A percentile compares a stretch with the other conserved stretches of the same genome.
These are phyloP conservation scores for Penicillium glabrum DNA, from an alignment of 2,329 filamentous ascomycete genomes.

Conservation along the genomic window DNA sequence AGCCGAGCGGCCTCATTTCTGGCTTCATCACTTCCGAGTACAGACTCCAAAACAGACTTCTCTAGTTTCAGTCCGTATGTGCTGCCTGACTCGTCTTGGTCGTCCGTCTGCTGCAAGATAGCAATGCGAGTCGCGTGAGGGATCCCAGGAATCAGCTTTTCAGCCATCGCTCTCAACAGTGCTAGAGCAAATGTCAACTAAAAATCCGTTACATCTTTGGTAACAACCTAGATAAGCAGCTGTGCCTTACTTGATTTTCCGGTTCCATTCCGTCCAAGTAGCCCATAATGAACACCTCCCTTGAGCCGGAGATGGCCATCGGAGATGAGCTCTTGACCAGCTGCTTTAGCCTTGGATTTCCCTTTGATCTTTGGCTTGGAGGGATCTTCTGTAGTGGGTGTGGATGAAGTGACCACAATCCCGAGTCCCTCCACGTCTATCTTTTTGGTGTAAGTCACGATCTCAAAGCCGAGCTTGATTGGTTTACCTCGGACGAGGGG, in stretches of 20 bases:
- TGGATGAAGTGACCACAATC: slow-evolving; percentile 59
- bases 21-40: slow-evolving; percentile 55
- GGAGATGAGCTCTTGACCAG: slow-evolving; percentile 63
- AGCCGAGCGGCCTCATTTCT: slow-evolving; percentile 60
- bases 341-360: slow-evolving; percentile 53
- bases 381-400: slow-evolving; percentile 15
- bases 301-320: slow-evolving; percentile 72
- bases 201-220: neutral
- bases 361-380: slow-evolving; percentile 33
- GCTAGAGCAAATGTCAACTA: slow-evolving; percentile 44
- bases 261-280: slow-evolving; percentile 77
- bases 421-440: slow-evolving; percentile 72
- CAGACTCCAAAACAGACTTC: slow-evolving; percentile 64
- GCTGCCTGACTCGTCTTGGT: slow-evolving; percentile 18
- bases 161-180: slow-evolving; percentile 70
- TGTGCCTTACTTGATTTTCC: slow-evolving; percentile 69
- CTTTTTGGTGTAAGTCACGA: slow-evolving; percentile 36
- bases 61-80: slow-evolving; percentile 14
- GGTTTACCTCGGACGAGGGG: slow-evolving; percentile 53
- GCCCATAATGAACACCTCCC: slow-evolving; percentile 70
- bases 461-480: neutral
- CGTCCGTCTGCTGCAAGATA: slow-evolving; percentile 67
- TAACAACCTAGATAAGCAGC: neutral
- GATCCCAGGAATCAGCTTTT: slow-evolving; percentile 76
- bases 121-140: slow-evolving; percentile 64